A percentile compares a stretch with the other conserved stretches of the same genome.
These are phyloP conservation scores for Alternaria dauci DNA, from an alignment of 2,329 filamentous ascomycete genomes.

Conservation along the genomic window DNA sequence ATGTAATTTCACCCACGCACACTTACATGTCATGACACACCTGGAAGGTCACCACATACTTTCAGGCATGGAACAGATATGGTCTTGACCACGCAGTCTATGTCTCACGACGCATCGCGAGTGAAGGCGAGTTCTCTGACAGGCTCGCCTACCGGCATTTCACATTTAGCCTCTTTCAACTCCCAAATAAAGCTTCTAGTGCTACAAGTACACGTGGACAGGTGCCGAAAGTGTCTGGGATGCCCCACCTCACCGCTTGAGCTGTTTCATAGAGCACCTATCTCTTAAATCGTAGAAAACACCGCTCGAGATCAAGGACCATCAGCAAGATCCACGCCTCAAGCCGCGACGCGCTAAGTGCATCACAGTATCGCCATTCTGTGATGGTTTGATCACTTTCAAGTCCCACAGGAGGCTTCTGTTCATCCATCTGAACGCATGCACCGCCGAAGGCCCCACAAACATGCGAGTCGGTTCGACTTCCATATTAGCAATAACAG, in stretches of 20 bases:
- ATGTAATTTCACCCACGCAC: too few species aligned
- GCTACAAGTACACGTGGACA: slow-evolving; percentile 20
- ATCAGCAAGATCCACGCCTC: neutral
- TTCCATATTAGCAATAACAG: slow-evolving; percentile 35
- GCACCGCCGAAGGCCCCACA: slow-evolving; percentile 19
- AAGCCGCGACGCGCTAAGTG: neutral
- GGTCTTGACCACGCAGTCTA: too few species aligned
- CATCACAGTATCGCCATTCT: neutral
- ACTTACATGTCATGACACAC: too few species aligned
- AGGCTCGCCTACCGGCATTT: slow-evolving; percentile 3
- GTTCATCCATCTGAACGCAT: neutral
- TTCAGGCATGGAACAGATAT: too few species aligned
- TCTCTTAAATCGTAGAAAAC: neutral
- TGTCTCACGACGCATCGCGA: too few species aligned
- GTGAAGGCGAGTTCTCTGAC: too few species aligned
- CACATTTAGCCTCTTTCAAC: slow-evolving; percentile 23
- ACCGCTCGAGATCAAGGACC: neutral
- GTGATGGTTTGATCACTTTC: neutral
- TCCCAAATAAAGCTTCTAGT: slow-evolving; percentile 4
- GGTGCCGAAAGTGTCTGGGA: slow-evolving; percentile 1
- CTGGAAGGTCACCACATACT: too few species aligned
- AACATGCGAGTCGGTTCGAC: slow-evolving; percentile 4
- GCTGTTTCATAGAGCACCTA: slow-evolving; percentile 6
- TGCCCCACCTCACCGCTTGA: slow-evolving; percentile 34
- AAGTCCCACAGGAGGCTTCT: neutral